Conservation (phyloP, 345 rosid genomes). For the Angophora floribunda region DNA sequence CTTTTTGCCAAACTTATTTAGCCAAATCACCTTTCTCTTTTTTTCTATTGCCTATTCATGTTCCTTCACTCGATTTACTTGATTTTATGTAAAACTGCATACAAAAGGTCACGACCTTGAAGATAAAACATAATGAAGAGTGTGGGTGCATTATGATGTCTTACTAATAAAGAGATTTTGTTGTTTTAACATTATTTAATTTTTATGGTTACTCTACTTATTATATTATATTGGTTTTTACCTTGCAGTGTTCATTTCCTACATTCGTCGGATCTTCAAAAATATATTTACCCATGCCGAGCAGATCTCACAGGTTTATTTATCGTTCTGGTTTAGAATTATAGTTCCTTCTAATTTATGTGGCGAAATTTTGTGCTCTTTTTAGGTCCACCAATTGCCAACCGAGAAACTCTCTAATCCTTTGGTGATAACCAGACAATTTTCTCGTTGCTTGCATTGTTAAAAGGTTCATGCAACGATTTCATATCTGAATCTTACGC, state of each 20-base stretch:
- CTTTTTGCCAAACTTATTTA: background rate
- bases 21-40: background rate
- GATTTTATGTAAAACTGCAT: background rate
- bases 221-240: background rate
- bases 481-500: background rate
- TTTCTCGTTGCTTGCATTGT: background rate
- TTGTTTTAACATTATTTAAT: background rate
- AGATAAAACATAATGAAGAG: background rate
- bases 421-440: background rate
- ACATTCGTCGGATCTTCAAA: conserved; percentile 80
- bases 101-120: background rate
- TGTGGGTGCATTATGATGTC: background rate
- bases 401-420: background rate
- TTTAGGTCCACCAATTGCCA: background rate
- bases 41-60: background rate
- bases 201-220: background rate
- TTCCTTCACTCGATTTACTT: background rate
- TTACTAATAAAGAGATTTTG: background rate
- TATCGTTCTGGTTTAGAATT: background rate
- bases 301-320: conserved; percentile 85
- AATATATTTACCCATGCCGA: conserved; percentile 85
- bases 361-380: background rate
- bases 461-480: background rate
- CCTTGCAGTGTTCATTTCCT: conserved; percentile 69
- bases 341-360: background rate